Percentiles rank a stretch among this genome's conserved stretches.
Conservation (phyloP, 345 rosid species). For the Eucalyptus polybractea region DNA sequence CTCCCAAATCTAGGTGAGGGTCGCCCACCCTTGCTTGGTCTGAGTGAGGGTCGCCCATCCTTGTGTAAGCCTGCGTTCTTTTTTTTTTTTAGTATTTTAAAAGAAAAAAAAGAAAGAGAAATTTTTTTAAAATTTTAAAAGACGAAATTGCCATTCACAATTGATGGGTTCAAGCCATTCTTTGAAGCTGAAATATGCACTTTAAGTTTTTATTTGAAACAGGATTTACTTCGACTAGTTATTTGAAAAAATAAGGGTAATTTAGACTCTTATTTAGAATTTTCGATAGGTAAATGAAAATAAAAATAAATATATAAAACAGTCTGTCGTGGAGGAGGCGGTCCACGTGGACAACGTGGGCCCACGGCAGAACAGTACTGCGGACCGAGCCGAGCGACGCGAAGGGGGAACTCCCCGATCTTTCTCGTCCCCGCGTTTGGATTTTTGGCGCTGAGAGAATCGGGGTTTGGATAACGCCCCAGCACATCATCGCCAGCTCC, state of each 20-base stretch:
- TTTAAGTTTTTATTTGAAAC: accelerated
- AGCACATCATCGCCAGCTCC: neutral
- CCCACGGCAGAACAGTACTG: neutral
- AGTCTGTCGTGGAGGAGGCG: neutral
- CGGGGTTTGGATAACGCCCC: neutral
- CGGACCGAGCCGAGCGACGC: neutral
- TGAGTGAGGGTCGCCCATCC: too few relatives aligned
- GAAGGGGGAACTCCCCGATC: neutral
- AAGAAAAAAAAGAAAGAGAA: too few relatives aligned
- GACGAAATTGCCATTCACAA: accelerated
- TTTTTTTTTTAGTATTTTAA: too few relatives aligned
- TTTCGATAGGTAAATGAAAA: neutral
- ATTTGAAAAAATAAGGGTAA: too few relatives aligned
- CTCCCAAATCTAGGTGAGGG: too few relatives aligned
- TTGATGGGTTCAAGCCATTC: accelerated
- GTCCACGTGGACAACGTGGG: neutral
- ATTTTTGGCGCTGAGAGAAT: neutral
- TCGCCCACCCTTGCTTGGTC: too few relatives aligned
- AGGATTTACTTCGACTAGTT: accelerated
- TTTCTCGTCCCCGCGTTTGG: neutral
- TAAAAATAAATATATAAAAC: neutral
- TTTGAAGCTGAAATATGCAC: accelerated
- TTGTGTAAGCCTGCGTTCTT: accelerated
- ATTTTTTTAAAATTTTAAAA: too few relatives aligned
- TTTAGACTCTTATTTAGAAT: accelerated